These are phyloP conservation scores for Pseudogymnoascus sp. DNA, from an alignment of 2,329 filamentous ascomycete species.

Conservation along the genomic window DNA sequence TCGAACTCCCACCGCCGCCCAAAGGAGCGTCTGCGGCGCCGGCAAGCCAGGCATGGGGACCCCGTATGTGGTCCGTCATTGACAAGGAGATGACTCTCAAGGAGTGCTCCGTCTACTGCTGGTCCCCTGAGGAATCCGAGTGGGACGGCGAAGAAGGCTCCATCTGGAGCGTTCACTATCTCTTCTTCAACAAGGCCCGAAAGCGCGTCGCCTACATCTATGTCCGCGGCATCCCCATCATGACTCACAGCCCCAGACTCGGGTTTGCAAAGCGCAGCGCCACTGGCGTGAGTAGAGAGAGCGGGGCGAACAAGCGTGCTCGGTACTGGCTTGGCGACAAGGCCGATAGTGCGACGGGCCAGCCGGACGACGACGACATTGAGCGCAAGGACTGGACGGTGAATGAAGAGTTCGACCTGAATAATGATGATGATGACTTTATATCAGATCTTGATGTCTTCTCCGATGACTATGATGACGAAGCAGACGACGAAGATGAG, in stretches of 20 bases:
- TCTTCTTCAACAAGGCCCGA: slow-evolving; percentile 89
- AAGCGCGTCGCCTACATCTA: slow-evolving; percentile 95
- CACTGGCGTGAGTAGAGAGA: slow-evolving; percentile 27
- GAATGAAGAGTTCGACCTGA: slow-evolving; percentile 39
- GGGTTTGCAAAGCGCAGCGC: slow-evolving; percentile 22
- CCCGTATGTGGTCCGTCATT: slow-evolving; percentile 83
- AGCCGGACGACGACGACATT: slow-evolving; percentile 36
- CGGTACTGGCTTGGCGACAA: slow-evolving; percentile 79
- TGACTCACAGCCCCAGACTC: slow-evolving; percentile 51
- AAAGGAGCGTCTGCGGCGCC: slow-evolving; percentile 26
- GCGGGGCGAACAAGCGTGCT: slow-evolving; percentile 68
- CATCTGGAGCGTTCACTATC: slow-evolving; percentile 93
- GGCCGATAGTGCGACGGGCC: slow-evolving; percentile 34
- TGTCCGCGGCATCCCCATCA: slow-evolving; percentile 75
- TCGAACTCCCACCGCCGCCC: slow-evolving; percentile 30
- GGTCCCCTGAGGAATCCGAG: slow-evolving; percentile 79
- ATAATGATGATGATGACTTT: slow-evolving; percentile 38
- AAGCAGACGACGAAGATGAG: slow-evolving; percentile 15
- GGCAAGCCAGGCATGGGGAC: slow-evolving; percentile 65
- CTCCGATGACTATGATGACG: slow-evolving; percentile 25
- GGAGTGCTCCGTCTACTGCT: slow-evolving; percentile 83
- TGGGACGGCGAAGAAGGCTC: slow-evolving; percentile 88
- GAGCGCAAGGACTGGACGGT: slow-evolving; percentile 28
- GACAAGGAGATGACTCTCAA: slow-evolving; percentile 91
- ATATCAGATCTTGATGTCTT: slow-evolving; percentile 41